phyloP scores from a whole-genome alignment of 2,329 filamentous ascomycete species.

The Nigrospora sphaerica region DNA sequence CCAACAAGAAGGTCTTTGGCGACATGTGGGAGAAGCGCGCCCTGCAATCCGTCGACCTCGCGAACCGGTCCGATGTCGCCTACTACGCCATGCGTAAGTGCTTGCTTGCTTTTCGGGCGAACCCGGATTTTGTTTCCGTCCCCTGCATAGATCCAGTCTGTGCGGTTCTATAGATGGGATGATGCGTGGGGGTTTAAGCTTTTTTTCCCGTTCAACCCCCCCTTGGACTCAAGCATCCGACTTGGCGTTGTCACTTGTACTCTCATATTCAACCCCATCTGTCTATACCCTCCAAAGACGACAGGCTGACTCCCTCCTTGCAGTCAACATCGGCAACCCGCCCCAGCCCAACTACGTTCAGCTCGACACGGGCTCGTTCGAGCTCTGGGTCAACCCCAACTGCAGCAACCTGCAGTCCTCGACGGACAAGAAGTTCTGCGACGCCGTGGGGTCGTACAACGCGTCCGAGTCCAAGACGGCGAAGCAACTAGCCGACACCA shows the following conservation, averaged over 20 bases:
- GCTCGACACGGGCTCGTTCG: conserved; percentile 53
- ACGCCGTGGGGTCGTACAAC: conserved; percentile 36
- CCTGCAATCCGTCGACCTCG: conserved; percentile 33
- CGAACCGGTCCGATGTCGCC: conserved; percentile 45
- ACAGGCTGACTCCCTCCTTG: neutral
- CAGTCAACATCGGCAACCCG: conserved; percentile 46
- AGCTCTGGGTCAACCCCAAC: conserved; percentile 57
- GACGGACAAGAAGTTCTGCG: conserved; percentile 36
- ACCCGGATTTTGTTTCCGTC: too few relatives aligned
- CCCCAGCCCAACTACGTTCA: conserved; percentile 46
- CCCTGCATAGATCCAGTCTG: too few relatives aligned
- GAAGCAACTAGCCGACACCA: conserved; percentile 21
- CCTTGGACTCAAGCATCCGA: too few relatives aligned
- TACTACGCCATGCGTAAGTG: conserved; percentile 42
- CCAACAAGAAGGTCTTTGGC: conserved; percentile 29
- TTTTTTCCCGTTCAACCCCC: too few relatives aligned
- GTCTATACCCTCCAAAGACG: too few relatives aligned
- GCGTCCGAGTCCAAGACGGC: conserved; percentile 32
- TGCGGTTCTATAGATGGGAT: too few relatives aligned
- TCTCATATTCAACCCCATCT: too few relatives aligned
- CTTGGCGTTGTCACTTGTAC: too few relatives aligned
- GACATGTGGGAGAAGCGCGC: conserved; percentile 28
- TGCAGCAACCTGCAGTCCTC: conserved; percentile 36
- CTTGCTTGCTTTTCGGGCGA: neutral
- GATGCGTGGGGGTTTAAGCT: too few relatives aligned